phyloP scores from a whole-genome alignment of 441 rosid genomes.

The Cnidoscolus chayamansa region DNA sequence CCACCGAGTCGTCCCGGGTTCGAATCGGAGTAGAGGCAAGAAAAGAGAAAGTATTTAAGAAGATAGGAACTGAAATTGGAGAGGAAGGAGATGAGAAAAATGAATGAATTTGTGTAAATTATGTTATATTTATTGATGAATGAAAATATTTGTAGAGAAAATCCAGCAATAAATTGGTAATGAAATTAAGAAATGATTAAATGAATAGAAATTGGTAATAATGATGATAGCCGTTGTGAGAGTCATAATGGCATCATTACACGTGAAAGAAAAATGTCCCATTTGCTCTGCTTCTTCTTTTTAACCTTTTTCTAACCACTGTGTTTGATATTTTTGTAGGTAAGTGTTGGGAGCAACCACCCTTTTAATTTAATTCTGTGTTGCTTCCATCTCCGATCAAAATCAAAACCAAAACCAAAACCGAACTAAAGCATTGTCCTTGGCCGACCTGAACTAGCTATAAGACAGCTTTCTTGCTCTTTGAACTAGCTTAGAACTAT shows the following conservation, averaged over 20 bases:
- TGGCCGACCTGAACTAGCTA: no score
- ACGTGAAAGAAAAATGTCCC: slow-evolving; percentile 10
- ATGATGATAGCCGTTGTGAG: slow-evolving; percentile 2
- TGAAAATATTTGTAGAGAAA: slow-evolving; percentile 22
- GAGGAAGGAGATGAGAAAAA: no score
- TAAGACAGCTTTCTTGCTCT: no score
- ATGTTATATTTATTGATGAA: slow-evolving; percentile 24
- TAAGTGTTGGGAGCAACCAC: not conserved
- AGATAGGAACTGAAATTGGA: no score
- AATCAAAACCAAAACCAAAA: no score
- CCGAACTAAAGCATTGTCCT: no score
- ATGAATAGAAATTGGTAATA: not conserved
- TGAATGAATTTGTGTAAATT: no score
- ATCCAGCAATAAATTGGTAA: not conserved
- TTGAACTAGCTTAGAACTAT: no score
- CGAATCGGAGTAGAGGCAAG: slow-evolving; percentile 27
- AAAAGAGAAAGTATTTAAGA: no score
- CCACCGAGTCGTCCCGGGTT: slow-evolving; percentile 80
- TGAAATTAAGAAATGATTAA: no score
- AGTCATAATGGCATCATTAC: slow-evolving; percentile 3
- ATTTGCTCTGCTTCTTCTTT: not conserved
- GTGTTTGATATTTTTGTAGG: not conserved
- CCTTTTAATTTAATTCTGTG: not conserved
- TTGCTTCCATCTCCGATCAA: not conserved
- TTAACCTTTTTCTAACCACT: not conserved